Percentiles rank a stretch among this genome's conserved stretches.
phyloP scores from a whole-genome alignment of 805 yeast species.

The Saccharomycopsis guyanensis region DNA sequence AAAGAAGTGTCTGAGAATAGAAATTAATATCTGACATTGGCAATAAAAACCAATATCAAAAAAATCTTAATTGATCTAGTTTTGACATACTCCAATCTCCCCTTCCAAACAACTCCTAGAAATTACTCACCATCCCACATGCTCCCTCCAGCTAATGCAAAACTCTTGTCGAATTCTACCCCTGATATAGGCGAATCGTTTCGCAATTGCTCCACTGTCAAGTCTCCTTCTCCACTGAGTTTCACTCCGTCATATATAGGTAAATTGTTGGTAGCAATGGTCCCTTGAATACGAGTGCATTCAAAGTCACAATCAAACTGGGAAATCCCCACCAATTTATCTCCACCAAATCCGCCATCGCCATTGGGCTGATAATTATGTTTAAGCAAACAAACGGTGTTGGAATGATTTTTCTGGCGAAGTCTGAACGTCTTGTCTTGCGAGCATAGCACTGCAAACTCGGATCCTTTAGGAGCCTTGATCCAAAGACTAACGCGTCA shows the following conservation, averaged over 20 bases:
- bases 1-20: not conserved
- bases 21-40: slow-evolving; percentile 26
- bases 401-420: slow-evolving; percentile 80
- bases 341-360: slow-evolving; percentile 22
- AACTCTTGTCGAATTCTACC: slow-evolving; percentile 41
- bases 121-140: no score
- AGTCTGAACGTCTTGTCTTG: slow-evolving; percentile 49
- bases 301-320: slow-evolving; percentile 33
- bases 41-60: no score
- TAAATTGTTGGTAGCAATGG: slow-evolving; percentile 27
- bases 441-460: slow-evolving; percentile 57
- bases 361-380: slow-evolving; percentile 23
- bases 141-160: slow-evolving; percentile 45
- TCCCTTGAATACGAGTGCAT: slow-evolving; percentile 28
- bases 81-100: no score
- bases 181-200: slow-evolving; percentile 47
- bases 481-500: slow-evolving; percentile 21
- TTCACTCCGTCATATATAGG: slow-evolving; percentile 33
- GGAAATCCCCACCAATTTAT: slow-evolving; percentile 30
- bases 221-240: not conserved
- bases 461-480: slow-evolving; percentile 30
- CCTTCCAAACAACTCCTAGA: no score
- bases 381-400: slow-evolving; percentile 56
- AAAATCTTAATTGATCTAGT: no score
- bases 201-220: slow-evolving; percentile 31